Conservation (phyloP, 495 filamentous ascomycete genomes). For the Podospora fimiseda region DNA sequence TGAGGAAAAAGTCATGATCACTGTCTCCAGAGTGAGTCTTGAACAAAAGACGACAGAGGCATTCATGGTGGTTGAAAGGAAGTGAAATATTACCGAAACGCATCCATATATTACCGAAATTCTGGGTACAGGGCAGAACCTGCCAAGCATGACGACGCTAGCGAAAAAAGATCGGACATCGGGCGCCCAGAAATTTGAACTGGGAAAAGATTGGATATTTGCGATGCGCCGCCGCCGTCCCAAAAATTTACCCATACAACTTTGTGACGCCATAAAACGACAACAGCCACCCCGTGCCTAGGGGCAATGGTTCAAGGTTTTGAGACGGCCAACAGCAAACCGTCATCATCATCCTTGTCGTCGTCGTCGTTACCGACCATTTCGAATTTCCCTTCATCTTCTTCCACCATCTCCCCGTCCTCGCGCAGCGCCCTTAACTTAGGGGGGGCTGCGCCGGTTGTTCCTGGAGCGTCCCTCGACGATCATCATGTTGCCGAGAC, state of each 20-base stretch:
- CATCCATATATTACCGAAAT: no score
- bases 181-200: constrained; percentile 20
- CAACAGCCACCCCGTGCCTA: constrained; percentile 12
- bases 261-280: constrained; percentile 4
- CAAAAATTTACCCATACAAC: neutral
- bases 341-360: constrained; percentile 5
- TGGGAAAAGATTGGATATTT: constrained; percentile 8
- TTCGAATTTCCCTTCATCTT: constrained; percentile 1
- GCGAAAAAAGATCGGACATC: constrained; percentile 12
- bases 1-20: no score
- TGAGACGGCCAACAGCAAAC: constrained; percentile 16
- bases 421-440: constrained; percentile 8
- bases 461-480: neutral
- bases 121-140: neutral
- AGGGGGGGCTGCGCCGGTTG: constrained; percentile 6
- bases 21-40: no score
- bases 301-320: constrained; percentile 30
- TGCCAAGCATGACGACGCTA: neutral
- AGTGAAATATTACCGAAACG: no score
- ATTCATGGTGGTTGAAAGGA: no score
- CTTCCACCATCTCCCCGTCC: neutral
- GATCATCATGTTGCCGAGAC: constrained; percentile 4
- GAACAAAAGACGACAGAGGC: no score
- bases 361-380: neutral
- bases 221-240: constrained; percentile 4